Evolutionary conservation across 2,329 filamentous ascomycete genomes (phyloP).

Genomic region (Hirsutella minnesotensis): DNA sequence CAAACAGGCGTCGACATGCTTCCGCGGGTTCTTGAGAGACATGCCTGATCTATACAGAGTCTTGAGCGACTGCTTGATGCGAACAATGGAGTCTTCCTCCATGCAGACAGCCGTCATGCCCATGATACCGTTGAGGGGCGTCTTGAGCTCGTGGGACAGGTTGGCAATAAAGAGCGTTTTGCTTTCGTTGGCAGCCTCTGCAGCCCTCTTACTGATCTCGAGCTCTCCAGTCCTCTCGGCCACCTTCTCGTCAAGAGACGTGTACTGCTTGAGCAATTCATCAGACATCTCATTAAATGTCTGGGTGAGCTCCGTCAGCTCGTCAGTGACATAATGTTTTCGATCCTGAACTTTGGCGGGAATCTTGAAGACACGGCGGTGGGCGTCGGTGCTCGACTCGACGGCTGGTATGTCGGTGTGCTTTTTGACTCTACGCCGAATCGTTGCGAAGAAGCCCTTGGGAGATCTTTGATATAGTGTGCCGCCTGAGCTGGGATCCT

Average conservation of each 20-base stretch:
- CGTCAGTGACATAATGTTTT: constrained; percentile 69
- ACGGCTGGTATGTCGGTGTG: constrained; percentile 12
- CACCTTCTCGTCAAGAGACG: constrained; percentile 73
- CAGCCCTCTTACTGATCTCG: constrained; percentile 80
- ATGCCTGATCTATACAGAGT: constrained; percentile 62
- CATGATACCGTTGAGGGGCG: constrained; percentile 87
- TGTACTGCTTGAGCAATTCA: constrained; percentile 78
- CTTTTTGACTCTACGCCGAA: constrained; percentile 25
- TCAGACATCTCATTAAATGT: constrained; percentile 95
- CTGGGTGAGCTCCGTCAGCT: constrained; percentile 68
- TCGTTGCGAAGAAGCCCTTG: constrained; percentile 26
- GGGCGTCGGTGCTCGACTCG: constrained; percentile 16
- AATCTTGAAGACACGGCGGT: constrained; percentile 61
- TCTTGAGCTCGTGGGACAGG: constrained; percentile 79
- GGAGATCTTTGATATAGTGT: constrained; percentile 32
- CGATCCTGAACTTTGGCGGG: constrained; percentile 69
- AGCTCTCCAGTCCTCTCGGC: constrained; percentile 71
- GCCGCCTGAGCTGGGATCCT: constrained; percentile 25
- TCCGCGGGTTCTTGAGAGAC: too few species aligned
- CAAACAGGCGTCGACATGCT: too few species aligned
- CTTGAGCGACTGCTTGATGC: constrained; percentile 72
- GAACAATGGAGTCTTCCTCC: constrained; percentile 70
- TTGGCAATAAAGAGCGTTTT: constrained; percentile 98
- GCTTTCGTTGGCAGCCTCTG: constrained; percentile 90
- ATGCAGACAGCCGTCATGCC: constrained; percentile 91